phyloP scores from a whole-genome alignment of 1,284 basidiomycete genomes.

The Butyriboletus appendiculatus region DNA sequence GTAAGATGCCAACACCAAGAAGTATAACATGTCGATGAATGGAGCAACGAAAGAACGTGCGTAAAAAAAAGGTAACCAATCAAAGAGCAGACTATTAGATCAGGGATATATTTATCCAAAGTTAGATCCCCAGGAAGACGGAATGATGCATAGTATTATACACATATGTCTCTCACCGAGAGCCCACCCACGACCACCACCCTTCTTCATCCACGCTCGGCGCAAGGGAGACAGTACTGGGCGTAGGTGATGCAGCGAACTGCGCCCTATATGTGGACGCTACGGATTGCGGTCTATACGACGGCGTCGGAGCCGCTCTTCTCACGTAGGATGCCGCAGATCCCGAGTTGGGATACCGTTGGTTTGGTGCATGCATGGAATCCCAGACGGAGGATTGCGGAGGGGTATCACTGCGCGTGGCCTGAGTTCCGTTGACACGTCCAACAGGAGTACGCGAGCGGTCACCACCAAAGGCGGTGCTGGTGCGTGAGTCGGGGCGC shows the following conservation, averaged over 20 bases:
- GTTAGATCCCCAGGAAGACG: slow-evolving; percentile 14
- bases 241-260: slow-evolving; percentile 64
- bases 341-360: slow-evolving; percentile 17
- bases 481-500: slow-evolving; percentile 71
- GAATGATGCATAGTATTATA: slow-evolving; percentile 14
- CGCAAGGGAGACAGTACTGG: slow-evolving; percentile 68
- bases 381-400: slow-evolving; percentile 64
- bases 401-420: slow-evolving; percentile 45
- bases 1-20: slow-evolving; percentile 16
- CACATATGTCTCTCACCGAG: not conserved
- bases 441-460: slow-evolving; percentile 44
- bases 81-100: slow-evolving; percentile 27
- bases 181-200: slow-evolving; percentile 60
- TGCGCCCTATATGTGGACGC: slow-evolving; percentile 44
- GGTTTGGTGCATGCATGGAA: slow-evolving; percentile 69
- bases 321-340: slow-evolving; percentile 41
- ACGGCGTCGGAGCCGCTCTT: slow-evolving; percentile 31
- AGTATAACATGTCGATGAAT: slow-evolving; percentile 7
- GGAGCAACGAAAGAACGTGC: not conserved
- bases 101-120: slow-evolving; percentile 25
- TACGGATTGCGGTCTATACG: slow-evolving; percentile 35
- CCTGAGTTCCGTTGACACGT: slow-evolving; percentile 29
- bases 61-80: not conserved
- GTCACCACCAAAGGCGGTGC: slow-evolving; percentile 52
- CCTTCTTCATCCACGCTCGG: slow-evolving; percentile 72